Evolutionary conservation across 83 land plant genomes (phyloP), one percentile per base, ranked within the genome.

Genomic region (Picea abies): DNA sequence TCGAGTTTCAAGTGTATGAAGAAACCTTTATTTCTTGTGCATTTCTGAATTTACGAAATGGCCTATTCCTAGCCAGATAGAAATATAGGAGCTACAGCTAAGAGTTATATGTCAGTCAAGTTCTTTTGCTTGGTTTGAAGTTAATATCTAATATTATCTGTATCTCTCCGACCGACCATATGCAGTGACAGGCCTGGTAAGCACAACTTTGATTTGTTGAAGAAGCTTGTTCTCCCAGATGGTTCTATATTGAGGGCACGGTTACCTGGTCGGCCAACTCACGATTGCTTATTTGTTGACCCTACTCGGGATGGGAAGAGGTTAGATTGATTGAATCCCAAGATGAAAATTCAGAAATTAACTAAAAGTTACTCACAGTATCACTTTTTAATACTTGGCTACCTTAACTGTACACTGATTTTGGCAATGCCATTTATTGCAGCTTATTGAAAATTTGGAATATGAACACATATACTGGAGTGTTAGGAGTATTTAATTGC

Each of bases 401-500:
- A 60, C 16, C 19, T 11, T 14, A 17, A 44, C 16, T 26, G 56
- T 49, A 47, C 37, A 69, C 49, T n/a, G 12, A 68, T 84, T 60
- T 15, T 65, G 52, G 56, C 77, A 73, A 44, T 41, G 60, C 62
- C 47, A 7, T 73, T 73, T 73, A 11, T 79, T 90, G 65, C 89
- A 95, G 99, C 83, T 81, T 97, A 86, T 80, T 97, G 80, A 97
- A 95, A 89, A 97, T 97, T 79, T 97, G 99, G 99, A 97, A 95
- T 90, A 89, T 95, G 95, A 97, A 97, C 92, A 92, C 88, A 79
- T 92, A 81, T 90, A 96, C 95, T 0, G 99, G 99, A 56, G 95
- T 94, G 11, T 58, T 97, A 10, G 99, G 96, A 5, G 92, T 91
- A 44, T 97, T 93, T 91, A 97, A 97, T 84, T 97, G 99, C 85